Conservation (phyloP, 2,329 filamentous ascomycete species). For the Ophiocordyceps sinensis region DNA sequence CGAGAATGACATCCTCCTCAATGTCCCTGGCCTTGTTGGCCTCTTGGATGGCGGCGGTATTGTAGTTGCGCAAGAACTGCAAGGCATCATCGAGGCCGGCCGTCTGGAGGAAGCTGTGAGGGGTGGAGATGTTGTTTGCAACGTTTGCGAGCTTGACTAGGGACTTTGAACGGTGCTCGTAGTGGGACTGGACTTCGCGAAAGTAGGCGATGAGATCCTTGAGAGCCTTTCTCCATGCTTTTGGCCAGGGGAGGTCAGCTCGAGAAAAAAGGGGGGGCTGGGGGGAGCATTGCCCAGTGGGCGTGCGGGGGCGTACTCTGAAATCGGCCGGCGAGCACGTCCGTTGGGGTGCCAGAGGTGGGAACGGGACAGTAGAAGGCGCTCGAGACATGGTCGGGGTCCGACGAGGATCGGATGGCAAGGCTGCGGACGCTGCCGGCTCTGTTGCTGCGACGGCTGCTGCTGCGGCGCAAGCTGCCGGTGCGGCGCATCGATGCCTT, state of each 20-base stretch:
- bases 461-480: conserved; percentile 61
- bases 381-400: conserved; percentile 61
- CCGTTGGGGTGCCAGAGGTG: conserved; percentile 75
- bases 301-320: conserved; percentile 42
- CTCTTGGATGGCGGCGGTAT: conserved; percentile 66
- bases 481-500: conserved; percentile 63
- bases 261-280: not conserved
- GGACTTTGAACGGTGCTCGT: conserved; percentile 73
- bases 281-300: conserved; percentile 11
- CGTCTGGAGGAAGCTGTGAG: conserved; percentile 60
- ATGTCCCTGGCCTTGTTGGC: conserved; percentile 82
- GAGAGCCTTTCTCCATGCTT: conserved; percentile 87
- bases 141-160: conserved; percentile 71
- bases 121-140: conserved; percentile 64
- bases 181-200: conserved; percentile 77
- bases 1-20: conserved; percentile 79
- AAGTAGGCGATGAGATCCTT: conserved; percentile 94
- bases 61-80: conserved; percentile 65
- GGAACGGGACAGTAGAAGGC: conserved; percentile 85
- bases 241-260: not conserved
- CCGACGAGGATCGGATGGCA: conserved; percentile 51
- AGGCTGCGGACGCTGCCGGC: conserved; percentile 80
- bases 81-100: conserved; percentile 82
- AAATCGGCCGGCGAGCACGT: conserved; percentile 74
- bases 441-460: conserved; percentile 67